Evolutionary conservation across 176 grass and related monocot species (phyloP).

Genomic region (Zoysia pacifica): DNA sequence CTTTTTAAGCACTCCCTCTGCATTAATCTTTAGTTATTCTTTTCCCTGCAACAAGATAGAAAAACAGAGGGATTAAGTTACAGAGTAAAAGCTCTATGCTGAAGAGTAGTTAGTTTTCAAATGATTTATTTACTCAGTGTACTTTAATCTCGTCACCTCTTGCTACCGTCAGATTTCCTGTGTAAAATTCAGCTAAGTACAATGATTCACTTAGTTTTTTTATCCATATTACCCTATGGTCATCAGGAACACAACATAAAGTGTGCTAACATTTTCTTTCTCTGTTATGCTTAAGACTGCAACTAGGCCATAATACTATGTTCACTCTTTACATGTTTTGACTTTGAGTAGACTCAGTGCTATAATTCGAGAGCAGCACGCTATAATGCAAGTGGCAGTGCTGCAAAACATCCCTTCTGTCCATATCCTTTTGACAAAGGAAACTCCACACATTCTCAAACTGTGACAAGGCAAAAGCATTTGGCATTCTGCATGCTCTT

Average conservation of each 20-base stretch:
- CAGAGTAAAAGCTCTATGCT: neutral
- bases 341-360: neutral
- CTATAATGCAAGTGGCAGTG: neutral
- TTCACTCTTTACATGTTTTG: neutral
- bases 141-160: neutral
- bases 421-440: neutral
- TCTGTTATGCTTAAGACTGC: neutral
- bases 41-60: no score
- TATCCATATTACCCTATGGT: neutral
- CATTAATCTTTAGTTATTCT: no score
- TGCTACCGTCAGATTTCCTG: neutral
- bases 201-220: constrained; percentile 3
- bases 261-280: neutral
- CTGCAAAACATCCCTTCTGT: neutral
- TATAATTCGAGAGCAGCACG: neutral
- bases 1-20: neutral
- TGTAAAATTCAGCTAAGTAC: neutral
- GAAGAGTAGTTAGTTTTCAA: neutral
- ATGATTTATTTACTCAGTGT: neutral
- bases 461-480: neutral
- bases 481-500: constrained; percentile 5
- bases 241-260: neutral
- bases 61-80: neutral
- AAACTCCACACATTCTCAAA: neutral
- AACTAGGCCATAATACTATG: neutral